Evolutionary conservation across 768 basidiomycete genomes (phyloP).

Genomic region (Collybia mongolica): DNA sequence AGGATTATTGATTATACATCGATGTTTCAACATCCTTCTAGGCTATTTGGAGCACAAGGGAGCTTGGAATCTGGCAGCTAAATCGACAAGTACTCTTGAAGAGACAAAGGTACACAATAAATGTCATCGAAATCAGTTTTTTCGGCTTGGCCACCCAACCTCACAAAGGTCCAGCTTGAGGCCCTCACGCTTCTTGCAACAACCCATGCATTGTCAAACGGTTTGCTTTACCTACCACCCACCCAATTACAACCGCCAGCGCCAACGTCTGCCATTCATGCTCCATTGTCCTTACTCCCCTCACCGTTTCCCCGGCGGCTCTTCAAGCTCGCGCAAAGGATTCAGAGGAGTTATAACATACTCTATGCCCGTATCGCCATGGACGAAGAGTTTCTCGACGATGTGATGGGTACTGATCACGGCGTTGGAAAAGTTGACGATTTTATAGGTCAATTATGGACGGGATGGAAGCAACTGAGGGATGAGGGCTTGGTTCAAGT

Average conservation of each 20-base stretch:
- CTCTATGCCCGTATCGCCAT: slow-evolving; percentile 84
- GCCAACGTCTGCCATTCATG: slow-evolving; percentile 81
- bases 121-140: slow-evolving; percentile 39
- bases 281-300: slow-evolving; percentile 86
- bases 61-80: too few relatives aligned
- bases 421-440: slow-evolving; percentile 84
- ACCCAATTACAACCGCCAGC: slow-evolving; percentile 42
- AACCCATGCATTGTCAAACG: slow-evolving; percentile 83
- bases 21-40: background rate
- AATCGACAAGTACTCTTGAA: background rate
- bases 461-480: slow-evolving; percentile 75
- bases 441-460: slow-evolving; percentile 86
- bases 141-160: slow-evolving; percentile 71
- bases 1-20: background rate
- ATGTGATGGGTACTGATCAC: slow-evolving; percentile 74
- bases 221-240: slow-evolving; percentile 78
- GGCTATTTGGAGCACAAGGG: background rate
- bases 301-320: slow-evolving; percentile 77
- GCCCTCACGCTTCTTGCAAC: slow-evolving; percentile 65
- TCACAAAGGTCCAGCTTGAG: slow-evolving; percentile 57
- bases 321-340: slow-evolving; percentile 59
- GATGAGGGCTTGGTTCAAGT: slow-evolving; percentile 57
- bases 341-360: slow-evolving; percentile 81
- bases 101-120: too few relatives aligned
- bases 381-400: slow-evolving; percentile 78